Percentiles rank a stretch among this genome's conserved stretches.
Conservation (phyloP, 805 yeast species). For the Torulaspora maleeae region DNA sequence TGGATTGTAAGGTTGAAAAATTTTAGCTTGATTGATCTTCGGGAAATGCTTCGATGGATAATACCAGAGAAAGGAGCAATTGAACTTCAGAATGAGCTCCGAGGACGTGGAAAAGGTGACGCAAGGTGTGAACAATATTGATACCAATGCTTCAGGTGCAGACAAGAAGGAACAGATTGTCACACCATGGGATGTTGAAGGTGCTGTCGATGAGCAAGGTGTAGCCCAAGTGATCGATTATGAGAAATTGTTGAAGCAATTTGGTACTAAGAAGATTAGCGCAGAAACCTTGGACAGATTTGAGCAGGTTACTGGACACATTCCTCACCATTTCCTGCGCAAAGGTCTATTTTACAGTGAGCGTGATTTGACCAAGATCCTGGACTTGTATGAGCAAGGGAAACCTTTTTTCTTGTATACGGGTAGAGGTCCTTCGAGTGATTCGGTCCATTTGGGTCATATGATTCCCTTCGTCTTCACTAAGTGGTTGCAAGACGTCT, state of each 20-base stretch:
- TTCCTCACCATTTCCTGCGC: constrained; percentile 85
- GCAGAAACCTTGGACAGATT: constrained; percentile 72
- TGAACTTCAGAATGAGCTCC: constrained; percentile 4
- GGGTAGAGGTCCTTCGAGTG: constrained; percentile 95
- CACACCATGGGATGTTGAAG: constrained; percentile 99
- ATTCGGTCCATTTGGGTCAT: constrained; percentile 94
- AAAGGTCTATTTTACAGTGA: constrained; percentile 92
- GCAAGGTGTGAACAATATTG: constrained; percentile 4
- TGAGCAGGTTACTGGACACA: constrained; percentile 75
- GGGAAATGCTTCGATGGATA: background rate
- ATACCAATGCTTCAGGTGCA: background rate
- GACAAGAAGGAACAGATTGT: constrained; percentile 48
- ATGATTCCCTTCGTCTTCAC: constrained; percentile 94
- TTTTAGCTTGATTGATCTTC: constrained; percentile 6
- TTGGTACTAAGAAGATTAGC: constrained; percentile 75
- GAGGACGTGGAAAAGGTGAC: constrained; percentile 6
- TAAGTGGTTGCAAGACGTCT: constrained; percentile 96
- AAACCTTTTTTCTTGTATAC: constrained; percentile 94
- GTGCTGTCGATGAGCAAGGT: constrained; percentile 90
- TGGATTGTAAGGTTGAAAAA: constrained; percentile 4
- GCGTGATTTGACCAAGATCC: constrained; percentile 71
- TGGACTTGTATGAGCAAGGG: constrained; percentile 88
- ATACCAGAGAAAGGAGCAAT: background rate
- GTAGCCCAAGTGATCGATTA: constrained; percentile 87
- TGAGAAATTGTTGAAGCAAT: constrained; percentile 76